Percentiles rank a stretch among this genome's conserved stretches.
phyloP scores from a whole-genome alignment of 176 grass and related monocot genomes.

The Oryza meridionalis region DNA sequence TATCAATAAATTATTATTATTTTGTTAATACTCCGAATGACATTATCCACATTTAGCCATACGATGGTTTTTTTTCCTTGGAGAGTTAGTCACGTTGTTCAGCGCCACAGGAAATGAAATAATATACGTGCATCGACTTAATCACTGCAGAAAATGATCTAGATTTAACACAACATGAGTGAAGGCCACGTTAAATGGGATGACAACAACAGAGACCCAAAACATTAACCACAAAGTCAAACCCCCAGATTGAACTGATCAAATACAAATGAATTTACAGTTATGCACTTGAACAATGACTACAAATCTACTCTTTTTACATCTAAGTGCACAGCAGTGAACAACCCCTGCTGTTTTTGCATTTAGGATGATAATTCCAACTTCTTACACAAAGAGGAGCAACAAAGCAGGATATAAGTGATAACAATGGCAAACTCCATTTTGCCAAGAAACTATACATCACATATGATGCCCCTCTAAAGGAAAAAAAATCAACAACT shows the following conservation, averaged over 20 bases:
- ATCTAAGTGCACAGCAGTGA: conserved; percentile 4
- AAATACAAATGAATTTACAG: neutral
- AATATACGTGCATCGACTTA: too few relatives aligned
- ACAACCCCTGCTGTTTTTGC: neutral
- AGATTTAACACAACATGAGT: too few relatives aligned
- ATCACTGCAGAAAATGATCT: too few relatives aligned
- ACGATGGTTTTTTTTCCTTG: too few relatives aligned
- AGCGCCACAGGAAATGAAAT: too few relatives aligned
- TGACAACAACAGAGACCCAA: neutral
- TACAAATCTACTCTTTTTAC: neutral
- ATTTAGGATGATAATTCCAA: neutral
- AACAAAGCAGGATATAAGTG: conserved; percentile 7
- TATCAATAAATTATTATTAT: too few relatives aligned
- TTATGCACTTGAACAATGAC: neutral
- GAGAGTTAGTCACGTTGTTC: too few relatives aligned
- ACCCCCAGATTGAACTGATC: neutral
- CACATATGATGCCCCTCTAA: neutral
- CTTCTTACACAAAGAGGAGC: conserved; percentile 15
- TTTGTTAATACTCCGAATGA: too few relatives aligned
- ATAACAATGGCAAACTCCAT: conserved; percentile 13
- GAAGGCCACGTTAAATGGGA: too few relatives aligned
- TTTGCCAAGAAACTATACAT: neutral
- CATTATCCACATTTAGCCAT: too few relatives aligned
- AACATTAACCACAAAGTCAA: neutral
- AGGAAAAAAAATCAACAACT: neutral